Percentiles rank a stretch among this genome's conserved stretches.
Evolutionary conservation across 2,329 filamentous ascomycete species (phyloP).

Genomic region (Tolypocladium pustulatum): DNA sequence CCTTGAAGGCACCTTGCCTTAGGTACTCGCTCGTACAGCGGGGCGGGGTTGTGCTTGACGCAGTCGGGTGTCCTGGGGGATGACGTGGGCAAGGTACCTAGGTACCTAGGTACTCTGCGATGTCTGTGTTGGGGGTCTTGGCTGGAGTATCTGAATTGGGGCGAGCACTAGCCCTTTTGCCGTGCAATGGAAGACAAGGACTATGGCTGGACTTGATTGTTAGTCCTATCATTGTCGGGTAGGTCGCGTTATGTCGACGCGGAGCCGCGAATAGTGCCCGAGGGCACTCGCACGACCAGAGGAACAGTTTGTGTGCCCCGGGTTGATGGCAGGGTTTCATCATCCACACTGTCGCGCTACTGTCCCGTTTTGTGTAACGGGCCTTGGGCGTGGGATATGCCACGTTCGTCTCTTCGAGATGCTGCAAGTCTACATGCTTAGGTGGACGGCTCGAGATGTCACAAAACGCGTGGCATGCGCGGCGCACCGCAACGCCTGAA

Average conservation of each 20-base stretch:
- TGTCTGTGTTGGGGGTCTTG: background rate
- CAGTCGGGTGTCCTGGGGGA: background rate
- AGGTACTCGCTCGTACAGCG: too few relatives aligned
- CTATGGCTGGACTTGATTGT: background rate
- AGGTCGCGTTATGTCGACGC: background rate
- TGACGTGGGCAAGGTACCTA: background rate
- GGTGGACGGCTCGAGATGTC: too few relatives aligned
- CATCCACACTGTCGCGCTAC: background rate
- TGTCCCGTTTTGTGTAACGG: background rate
- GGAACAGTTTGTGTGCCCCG: background rate
- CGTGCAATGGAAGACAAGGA: background rate
- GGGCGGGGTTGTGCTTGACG: background rate
- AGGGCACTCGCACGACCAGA: background rate
- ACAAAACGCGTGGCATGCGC: too few relatives aligned
- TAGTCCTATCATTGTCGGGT: background rate
- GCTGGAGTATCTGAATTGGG: too few relatives aligned
- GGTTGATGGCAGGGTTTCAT: background rate
- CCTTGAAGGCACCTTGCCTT: background rate
- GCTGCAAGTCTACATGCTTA: too few relatives aligned
- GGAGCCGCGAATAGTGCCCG: background rate
- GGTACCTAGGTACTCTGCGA: too few relatives aligned
- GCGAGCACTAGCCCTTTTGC: too few relatives aligned
- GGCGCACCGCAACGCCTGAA: too few relatives aligned
- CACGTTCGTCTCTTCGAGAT: background rate
- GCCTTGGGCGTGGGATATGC: background rate